These are phyloP conservation scores for Escovopsis sp. DNA, from an alignment of 2,329 filamentous ascomycete species.

Conservation along the genomic window DNA sequence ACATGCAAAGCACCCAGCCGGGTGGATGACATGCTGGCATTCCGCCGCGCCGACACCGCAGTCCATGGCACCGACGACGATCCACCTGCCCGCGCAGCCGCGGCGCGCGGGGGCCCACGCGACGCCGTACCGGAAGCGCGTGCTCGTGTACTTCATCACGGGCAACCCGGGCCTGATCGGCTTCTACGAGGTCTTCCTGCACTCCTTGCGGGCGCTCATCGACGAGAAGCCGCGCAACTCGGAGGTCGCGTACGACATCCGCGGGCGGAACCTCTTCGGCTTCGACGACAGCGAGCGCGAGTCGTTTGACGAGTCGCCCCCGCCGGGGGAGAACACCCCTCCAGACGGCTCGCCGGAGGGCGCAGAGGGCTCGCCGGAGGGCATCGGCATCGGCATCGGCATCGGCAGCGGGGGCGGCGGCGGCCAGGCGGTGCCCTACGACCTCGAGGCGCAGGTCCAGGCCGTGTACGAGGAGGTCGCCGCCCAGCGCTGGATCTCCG, in stretches of 20 bases:
- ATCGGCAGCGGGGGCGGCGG: too few species aligned
- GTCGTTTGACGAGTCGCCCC: constrained; percentile 25
- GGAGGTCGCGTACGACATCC: constrained; percentile 32
- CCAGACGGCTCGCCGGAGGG: too few species aligned
- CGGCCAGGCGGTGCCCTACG: too few species aligned
- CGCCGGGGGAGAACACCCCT: too few species aligned
- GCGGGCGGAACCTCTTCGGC: constrained; percentile 42
- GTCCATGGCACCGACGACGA: constrained; percentile 11
- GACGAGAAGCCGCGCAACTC: constrained; percentile 21
- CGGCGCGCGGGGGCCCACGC: constrained; percentile 3
- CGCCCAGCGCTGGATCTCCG: constrained; percentile 10
- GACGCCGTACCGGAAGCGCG: constrained; percentile 11
- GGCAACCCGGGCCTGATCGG: constrained; percentile 64
- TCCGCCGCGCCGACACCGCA: not conserved
- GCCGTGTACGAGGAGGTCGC: constrained; percentile 24
- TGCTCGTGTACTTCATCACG: constrained; percentile 55
- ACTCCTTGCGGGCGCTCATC: constrained; percentile 37
- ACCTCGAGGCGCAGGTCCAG: constrained; percentile 38
- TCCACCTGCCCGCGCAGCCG: constrained; percentile 16
- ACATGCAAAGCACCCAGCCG: too few species aligned
- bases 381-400: too few species aligned
- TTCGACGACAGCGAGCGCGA: constrained; percentile 39
- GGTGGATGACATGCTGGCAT: not conserved
- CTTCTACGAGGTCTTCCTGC: constrained; percentile 57
- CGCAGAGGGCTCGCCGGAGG: too few species aligned